phyloP scores from a whole-genome alignment of 2,329 filamentous ascomycete species.

The Dothideomycetes sp. region DNA sequence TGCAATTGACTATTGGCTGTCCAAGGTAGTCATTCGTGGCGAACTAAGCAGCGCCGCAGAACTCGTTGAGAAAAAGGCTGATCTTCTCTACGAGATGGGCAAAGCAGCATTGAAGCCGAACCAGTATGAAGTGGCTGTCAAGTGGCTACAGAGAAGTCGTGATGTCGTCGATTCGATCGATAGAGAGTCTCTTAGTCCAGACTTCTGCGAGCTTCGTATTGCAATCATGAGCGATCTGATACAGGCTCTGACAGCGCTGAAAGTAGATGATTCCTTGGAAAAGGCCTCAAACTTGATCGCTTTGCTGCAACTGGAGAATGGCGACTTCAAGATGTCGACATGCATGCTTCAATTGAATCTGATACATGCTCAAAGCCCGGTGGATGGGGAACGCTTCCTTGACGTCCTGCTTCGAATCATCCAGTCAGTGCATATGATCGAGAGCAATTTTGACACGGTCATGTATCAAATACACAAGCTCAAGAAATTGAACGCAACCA shows the following conservation, averaged over 20 bases:
- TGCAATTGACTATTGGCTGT: constrained; percentile 68
- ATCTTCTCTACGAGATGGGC: constrained; percentile 64
- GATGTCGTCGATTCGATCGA: constrained; percentile 46
- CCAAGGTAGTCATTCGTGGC: constrained; percentile 34
- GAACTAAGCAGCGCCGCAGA: not conserved
- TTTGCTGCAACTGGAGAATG: constrained; percentile 47
- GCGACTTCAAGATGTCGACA: constrained; percentile 55
- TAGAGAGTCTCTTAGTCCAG: constrained; percentile 44
- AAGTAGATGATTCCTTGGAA: constrained; percentile 20
- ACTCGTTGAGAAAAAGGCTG: constrained; percentile 49
- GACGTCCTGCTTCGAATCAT: constrained; percentile 52
- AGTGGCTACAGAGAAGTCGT: constrained; percentile 64
- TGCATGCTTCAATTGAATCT: constrained; percentile 59
- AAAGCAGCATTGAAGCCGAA: constrained; percentile 42
- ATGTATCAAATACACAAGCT: constrained; percentile 59
- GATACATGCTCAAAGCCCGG: constrained; percentile 33
- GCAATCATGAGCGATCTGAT: constrained; percentile 48
- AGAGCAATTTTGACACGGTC: constrained; percentile 22
- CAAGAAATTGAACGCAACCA: constrained; percentile 28
- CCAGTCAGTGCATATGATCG: constrained; percentile 28
- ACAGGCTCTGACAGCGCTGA: not conserved
- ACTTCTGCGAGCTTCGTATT: constrained; percentile 53
- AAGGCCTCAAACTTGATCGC: constrained; percentile 48
- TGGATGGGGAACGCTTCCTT: constrained; percentile 30
- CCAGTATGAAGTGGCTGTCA: constrained; percentile 45